Evolutionary conservation across 1,284 basidiomycete species (phyloP), one percentile per base, ranked within the genome.

Genomic region (Amylostereum areolatum): DNA sequence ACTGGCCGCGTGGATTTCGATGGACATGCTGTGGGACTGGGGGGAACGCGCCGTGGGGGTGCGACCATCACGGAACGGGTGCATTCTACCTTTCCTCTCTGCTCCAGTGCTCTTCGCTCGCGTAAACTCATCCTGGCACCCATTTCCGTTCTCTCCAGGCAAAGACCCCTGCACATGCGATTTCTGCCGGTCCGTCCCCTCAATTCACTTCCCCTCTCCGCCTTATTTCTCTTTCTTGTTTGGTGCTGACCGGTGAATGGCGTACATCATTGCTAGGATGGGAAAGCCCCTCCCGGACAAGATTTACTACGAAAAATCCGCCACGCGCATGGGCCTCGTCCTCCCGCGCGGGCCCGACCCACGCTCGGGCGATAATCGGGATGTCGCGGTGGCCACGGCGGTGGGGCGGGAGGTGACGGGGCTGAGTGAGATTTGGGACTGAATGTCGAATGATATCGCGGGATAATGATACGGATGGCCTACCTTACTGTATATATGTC

Each of bases 31-130:
- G 67, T 53, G 67, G 67, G 34, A 52, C 46, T 27, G 54, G 61
- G 41, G 66, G 55, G 0, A 61, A 47, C 6, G 65, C 65, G 62
- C 44, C 60, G 8, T 66, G 51, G 37, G 67, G 67, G 29, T 69
- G 68, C 47, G 67, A 70, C 52, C 68, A 69, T 53, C 68, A 70
- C 57, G 67, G 67, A 49, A 66, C 56, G 29, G 6, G n/a, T n/a
- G n/a, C n/a, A n/a, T n/a, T n/a, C n/a, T n/a, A n/a, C n/a, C n/a
- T n/a, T n/a, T n/a, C n/a, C n/a, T n/a, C n/a, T n/a, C n/a, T 27
- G 6, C 28, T 27, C 41, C 4, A 43, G 7, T 12, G 25, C 25
- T 27, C 12, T 43, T 29, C 37, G 27, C 37, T 39, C 37, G 10
- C 25, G 39, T 41, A 8, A 11, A 41, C 18, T 9, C 39, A 41